Base-by-base conservation (phyloP, 306 rosid species). In the Pterocarpus santalinus region DNA sequence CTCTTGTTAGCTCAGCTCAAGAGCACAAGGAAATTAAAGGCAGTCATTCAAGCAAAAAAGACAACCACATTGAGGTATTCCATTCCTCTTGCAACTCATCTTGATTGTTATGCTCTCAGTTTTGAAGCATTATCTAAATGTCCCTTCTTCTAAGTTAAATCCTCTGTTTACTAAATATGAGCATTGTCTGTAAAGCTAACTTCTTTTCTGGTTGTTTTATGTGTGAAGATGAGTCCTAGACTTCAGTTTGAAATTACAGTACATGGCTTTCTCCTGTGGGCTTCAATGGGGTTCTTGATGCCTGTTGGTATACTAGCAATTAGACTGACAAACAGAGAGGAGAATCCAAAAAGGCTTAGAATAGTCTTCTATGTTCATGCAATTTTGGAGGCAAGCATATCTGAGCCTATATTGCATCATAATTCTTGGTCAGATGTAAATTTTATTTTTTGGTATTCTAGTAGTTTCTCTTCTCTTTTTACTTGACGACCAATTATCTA, bases 271-370 rank as follows among this genome's bases (percentile, higher is more conserved):
- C 91, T 94, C 28, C 81, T 92, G 2, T 92, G 97, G 98, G 89
- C 91, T 81, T 91, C 98, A 82, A 87, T 94, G 97, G 98, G 98
- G 75, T 89, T 94, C 88, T 86, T 94, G 86, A 91, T 91, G 97
- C 98, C 98, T 22, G 32, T 89, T 69, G 98, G 97, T 65, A 85
- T 94, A 83, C 93, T 92, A 79, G 82, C 86, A 15, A 92, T 94
- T 65, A 86, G 98, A 83, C 77, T 90, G 72, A 84, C 90, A 80
- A 90, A 87, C 72, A 89, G 76, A 80, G 90, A 81, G 67, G 82
- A 83, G 52, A 85, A 90, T 85, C 88, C 87, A 82, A 89, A 84
- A 83, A 90, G 91, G 86, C 87, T 80, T 35, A 90, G 77, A 78
- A 63, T 85, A 87, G 61, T 91, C 13, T 86, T 94, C 83, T 90